phyloP scores from a whole-genome alignment of 192 early-diverging fungal genomes.

The Umbelopsis sp. region DNA sequence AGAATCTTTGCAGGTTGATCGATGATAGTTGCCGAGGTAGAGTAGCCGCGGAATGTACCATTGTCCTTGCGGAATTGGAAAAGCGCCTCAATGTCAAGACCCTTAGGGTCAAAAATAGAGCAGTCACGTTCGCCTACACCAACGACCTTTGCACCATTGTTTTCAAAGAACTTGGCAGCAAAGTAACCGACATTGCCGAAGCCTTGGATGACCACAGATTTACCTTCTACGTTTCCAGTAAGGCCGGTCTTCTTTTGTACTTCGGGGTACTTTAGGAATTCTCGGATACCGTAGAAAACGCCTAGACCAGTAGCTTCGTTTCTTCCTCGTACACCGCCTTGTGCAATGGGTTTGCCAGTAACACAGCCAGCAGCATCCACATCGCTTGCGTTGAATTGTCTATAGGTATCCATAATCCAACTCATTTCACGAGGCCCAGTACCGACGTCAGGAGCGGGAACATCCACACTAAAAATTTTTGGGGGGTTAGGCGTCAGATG shows the following conservation, averaged over 20 bases:
- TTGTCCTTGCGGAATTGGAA: conserved; percentile 61
- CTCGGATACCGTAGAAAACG: conserved; percentile 79
- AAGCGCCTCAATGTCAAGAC: conserved; percentile 68
- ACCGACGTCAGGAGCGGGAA: conserved; percentile 84
- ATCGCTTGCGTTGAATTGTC: conserved; percentile 80
- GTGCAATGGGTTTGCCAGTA: conserved; percentile 78
- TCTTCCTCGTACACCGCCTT: conserved; percentile 81
- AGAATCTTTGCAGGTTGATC: conserved; percentile 57
- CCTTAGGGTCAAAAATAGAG: conserved; percentile 62
- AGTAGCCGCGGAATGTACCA: conserved; percentile 70
- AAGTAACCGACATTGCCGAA: conserved; percentile 88
- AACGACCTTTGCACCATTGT: conserved; percentile 76
- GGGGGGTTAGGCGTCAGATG: neutral
- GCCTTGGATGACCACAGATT: conserved; percentile 75
- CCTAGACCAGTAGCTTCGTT: conserved; percentile 84
- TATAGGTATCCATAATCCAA: conserved; percentile 86
- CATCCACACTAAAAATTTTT: conserved; percentile 54
- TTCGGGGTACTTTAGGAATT: conserved; percentile 79
- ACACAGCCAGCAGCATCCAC: conserved; percentile 82
- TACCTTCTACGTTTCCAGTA: conserved; percentile 58
- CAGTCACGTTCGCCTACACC: conserved; percentile 75
- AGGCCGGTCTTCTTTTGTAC: conserved; percentile 72
- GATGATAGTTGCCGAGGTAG: conserved; percentile 58
- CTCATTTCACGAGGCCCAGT: conserved; percentile 83
- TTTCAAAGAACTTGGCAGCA: conserved; percentile 80